These are phyloP conservation scores for Diversispora eburnea DNA, from an alignment of 192 early-diverging fungal species.

Conservation along the genomic window DNA sequence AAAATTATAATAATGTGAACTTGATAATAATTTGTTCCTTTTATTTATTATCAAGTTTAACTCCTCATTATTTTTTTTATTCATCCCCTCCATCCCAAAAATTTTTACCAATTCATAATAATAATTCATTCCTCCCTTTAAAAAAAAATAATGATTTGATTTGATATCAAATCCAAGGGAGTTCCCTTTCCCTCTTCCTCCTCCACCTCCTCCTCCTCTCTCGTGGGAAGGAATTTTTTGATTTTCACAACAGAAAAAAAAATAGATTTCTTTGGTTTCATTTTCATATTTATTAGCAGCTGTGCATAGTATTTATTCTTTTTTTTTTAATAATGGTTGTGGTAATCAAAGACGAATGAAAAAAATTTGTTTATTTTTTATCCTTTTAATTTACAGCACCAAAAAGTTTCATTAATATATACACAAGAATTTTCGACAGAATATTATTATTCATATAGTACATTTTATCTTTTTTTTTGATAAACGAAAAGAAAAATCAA, in stretches of 20 bases:
- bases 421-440: no score
- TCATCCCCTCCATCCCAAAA: neutral
- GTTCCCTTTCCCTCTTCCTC: constrained; percentile 11
- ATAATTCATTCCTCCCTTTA: neutral
- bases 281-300: no score
- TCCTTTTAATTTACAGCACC: no score
- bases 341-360: no score
- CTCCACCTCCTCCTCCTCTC: neutral
- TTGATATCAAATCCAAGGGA: constrained; percentile 14
- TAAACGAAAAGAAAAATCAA: no score
- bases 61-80: neutral
- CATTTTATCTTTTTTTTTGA: no score
- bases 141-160: constrained; percentile 11
- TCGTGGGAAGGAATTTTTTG: neutral
- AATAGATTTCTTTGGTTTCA: neutral
- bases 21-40: neutral
- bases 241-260: neutral
- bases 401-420: no score
- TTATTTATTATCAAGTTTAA: neutral
- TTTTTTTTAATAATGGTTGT: no score
- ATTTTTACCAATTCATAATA: neutral
- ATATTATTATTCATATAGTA: no score
- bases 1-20: neutral
- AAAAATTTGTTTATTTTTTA: no score
- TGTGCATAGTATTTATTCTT: no score